A percentile compares a stretch with the other conserved stretches of the same genome.
phyloP scores from a whole-genome alignment of 2,329 filamentous ascomycete species.

The Fusarium drepaniforme region DNA sequence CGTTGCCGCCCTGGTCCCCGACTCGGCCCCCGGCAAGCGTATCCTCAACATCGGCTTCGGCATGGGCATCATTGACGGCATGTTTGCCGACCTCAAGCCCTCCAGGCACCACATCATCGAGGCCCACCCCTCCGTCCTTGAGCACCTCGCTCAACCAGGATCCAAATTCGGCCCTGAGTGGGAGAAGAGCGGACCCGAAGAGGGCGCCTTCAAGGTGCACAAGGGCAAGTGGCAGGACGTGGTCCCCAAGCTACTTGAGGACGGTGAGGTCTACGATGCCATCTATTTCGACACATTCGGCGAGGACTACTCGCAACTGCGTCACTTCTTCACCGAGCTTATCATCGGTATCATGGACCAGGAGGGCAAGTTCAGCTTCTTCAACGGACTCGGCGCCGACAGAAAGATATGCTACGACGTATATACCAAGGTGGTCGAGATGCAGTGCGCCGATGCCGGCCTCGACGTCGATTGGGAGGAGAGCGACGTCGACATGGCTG shows the following conservation, averaged over 20 bases:
- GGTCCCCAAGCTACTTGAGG: constrained; percentile 74
- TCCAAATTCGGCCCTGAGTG: constrained; percentile 67
- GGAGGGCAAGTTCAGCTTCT: constrained; percentile 84
- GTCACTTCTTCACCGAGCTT: constrained; percentile 88
- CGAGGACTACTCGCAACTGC: constrained; percentile 89
- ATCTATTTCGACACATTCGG: constrained; percentile 99
- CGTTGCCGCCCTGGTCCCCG: constrained; percentile 73
- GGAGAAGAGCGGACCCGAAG: constrained; percentile 66
- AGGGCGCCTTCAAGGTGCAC: constrained; percentile 80
- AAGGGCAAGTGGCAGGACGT: constrained; percentile 83
- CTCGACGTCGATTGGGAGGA: constrained; percentile 91
- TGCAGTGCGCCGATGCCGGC: constrained; percentile 90
- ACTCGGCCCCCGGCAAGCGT: constrained; percentile 65
- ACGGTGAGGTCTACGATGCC: constrained; percentile 81
- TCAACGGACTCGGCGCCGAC: constrained; percentile 93
- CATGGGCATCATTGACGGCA: constrained; percentile 88
- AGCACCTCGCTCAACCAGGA: constrained; percentile 65
- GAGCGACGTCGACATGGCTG: constrained; percentile 76
- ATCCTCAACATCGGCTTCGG: constrained; percentile 91
- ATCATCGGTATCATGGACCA: constrained; percentile 83
- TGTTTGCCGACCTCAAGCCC: constrained; percentile 78
- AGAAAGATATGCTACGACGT: constrained; percentile 95
- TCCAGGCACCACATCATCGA: constrained; percentile 86
- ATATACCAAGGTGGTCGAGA: constrained; percentile 90
- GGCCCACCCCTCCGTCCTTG: constrained; percentile 82